Evolutionary conservation across 116 monocot genomes (phyloP).

Genomic region (Zostera marina): DNA sequence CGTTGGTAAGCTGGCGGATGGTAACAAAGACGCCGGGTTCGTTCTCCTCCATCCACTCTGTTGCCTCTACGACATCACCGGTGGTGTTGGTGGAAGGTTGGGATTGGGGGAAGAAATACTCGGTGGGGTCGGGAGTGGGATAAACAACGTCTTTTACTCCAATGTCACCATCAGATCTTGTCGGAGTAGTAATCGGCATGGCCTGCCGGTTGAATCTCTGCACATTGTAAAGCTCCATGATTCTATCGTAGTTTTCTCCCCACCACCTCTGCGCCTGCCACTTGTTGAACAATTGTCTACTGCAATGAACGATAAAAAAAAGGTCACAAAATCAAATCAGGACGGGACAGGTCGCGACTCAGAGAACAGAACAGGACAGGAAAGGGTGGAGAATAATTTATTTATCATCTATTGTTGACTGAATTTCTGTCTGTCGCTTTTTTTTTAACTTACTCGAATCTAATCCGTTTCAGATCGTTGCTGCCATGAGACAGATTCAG

Average conservation of each 20-base stretch:
- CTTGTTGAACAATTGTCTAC: conserved; percentile 91
- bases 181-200: conserved; percentile 39
- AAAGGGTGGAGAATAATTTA: too few species aligned
- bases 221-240: conserved; percentile 96
- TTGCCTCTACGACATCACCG: conserved; percentile 33
- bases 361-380: too few species aligned
- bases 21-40: conserved; percentile 83
- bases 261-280: conserved; percentile 99
- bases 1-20: conserved; percentile 53
- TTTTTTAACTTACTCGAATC: conserved; percentile 68
- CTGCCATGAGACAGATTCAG: conserved; percentile 54
- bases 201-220: conserved; percentile 63
- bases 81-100: conserved; percentile 6
- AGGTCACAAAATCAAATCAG: too few species aligned
- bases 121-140: conserved; percentile 46
- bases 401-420: too few species aligned
- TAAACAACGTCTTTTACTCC: conserved; percentile 5
- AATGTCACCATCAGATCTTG: conserved; percentile 36
- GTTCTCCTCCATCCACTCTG: conserved; percentile 73
- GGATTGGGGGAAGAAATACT: conserved; percentile 36
- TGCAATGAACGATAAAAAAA: conserved; percentile 6
- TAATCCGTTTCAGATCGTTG: conserved; percentile 85
- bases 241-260: conserved; percentile 95
- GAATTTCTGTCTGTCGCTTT: too few species aligned
- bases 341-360: too few species aligned